Percentiles rank a stretch among this genome's conserved stretches.
phyloP scores from a whole-genome alignment of 2,329 filamentous ascomycete species.

The Cercospora janseana region DNA sequence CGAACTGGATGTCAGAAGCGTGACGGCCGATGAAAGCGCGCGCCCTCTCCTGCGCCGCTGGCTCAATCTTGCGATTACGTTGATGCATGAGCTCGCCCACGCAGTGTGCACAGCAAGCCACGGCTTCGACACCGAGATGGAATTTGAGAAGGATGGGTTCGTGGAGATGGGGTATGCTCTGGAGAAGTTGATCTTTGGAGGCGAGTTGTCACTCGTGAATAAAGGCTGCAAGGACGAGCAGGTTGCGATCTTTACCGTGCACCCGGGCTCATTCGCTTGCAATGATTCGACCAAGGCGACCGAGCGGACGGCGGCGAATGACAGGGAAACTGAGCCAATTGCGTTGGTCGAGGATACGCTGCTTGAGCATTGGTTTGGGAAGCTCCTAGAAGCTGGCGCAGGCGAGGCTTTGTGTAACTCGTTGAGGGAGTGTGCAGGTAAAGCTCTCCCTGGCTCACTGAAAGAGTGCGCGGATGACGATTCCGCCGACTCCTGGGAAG shows the following conservation, averaged over 20 bases:
- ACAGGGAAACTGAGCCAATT: too few relatives aligned
- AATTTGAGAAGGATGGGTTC: constrained; percentile 9
- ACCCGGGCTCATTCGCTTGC: not conserved
- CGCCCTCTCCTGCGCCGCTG: not conserved
- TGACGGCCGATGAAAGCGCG: too few relatives aligned
- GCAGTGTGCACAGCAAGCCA: not conserved
- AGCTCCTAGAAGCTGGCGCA: too few relatives aligned
- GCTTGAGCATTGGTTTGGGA: too few relatives aligned
- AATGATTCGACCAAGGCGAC: not conserved
- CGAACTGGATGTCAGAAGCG: not conserved
- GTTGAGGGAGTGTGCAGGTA: too few relatives aligned
- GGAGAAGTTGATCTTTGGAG: constrained; percentile 9
- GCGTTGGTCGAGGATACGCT: too few relatives aligned
- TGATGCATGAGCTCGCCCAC: constrained; percentile 16
- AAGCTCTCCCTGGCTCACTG: too few relatives aligned
- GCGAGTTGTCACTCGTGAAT: not conserved
- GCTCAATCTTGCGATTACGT: constrained; percentile 3
- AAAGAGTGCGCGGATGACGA: too few relatives aligned
- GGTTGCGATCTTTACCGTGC: not conserved
- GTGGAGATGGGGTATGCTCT: constrained; percentile 13
- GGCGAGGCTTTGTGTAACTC: too few relatives aligned
- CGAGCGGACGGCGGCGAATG: too few relatives aligned
- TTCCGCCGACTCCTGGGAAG: too few relatives aligned
- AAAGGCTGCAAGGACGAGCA: not conserved
- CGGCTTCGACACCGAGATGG: not conserved